These are phyloP conservation scores for Mortierella polycephala DNA, from an alignment of 371 early-diverging fungal genomes.

Conservation along the genomic window DNA sequence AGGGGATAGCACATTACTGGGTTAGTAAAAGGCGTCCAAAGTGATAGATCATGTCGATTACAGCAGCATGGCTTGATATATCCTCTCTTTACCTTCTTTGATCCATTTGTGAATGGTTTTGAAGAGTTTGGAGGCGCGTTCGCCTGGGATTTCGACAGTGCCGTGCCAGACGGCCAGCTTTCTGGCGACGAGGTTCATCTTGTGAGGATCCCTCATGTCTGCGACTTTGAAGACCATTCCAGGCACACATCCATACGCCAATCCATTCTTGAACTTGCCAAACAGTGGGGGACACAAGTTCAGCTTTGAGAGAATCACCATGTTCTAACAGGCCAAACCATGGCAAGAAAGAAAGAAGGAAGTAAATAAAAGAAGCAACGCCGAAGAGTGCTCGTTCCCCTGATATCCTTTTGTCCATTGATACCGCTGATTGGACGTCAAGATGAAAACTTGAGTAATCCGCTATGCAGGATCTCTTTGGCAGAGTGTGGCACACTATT, in stretches of 20 bases:
- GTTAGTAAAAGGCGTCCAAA: neutral
- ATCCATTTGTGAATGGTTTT: slow-evolving; percentile 85
- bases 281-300: slow-evolving; percentile 85
- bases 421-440: no score
- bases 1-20: neutral
- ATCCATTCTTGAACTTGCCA: slow-evolving; percentile 88
- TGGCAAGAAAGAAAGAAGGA: neutral
- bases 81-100: slow-evolving; percentile 63
- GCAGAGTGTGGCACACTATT: no score
- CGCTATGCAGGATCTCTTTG: no score
- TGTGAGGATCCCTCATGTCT: slow-evolving; percentile 78
- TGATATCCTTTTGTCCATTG: no score
- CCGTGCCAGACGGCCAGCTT: slow-evolving; percentile 87
- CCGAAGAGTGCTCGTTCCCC: no score
- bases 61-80: neutral
- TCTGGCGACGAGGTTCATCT: slow-evolving; percentile 81
- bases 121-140: slow-evolving; percentile 74
- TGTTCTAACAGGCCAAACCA: slow-evolving; percentile 66
- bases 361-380: neutral
- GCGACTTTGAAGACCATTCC: slow-evolving; percentile 76
- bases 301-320: slow-evolving; percentile 76
- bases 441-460: no score
- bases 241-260: slow-evolving; percentile 90
- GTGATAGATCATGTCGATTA: no score
- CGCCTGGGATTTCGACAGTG: slow-evolving; percentile 65